These are phyloP conservation scores for Penicillium olsonii DNA, from an alignment of 2,329 filamentous ascomycete genomes.

Conservation along the genomic window DNA sequence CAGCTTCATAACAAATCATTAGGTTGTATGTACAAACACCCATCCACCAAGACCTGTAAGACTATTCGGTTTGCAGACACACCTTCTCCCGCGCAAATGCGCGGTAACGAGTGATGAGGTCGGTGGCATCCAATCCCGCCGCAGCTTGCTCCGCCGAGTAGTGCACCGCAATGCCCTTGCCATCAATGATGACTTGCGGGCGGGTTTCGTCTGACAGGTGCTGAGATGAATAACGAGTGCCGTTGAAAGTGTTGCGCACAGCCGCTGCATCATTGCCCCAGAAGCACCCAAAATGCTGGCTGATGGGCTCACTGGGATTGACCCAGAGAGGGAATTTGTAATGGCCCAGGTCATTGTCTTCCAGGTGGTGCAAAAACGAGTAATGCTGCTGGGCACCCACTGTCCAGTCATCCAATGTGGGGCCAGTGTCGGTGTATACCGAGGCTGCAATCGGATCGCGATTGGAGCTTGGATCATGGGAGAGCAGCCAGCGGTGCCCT, in stretches of 20 bases:
- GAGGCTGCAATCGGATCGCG: constrained; percentile 51
- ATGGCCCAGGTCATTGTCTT: constrained; percentile 45
- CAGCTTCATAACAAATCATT: not conserved
- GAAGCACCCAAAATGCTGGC: constrained; percentile 57
- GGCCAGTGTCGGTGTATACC: constrained; percentile 49
- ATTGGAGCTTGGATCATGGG: constrained; percentile 40
- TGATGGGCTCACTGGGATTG: constrained; percentile 54
- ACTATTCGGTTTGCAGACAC: constrained; percentile 36
- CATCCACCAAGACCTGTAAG: not conserved
- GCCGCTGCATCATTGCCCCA: constrained; percentile 55
- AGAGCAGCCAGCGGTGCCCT: constrained; percentile 55
- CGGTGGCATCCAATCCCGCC: constrained; percentile 51
- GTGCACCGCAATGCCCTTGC: constrained; percentile 56
- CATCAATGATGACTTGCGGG: constrained; percentile 52
- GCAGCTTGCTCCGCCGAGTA: constrained; percentile 51
- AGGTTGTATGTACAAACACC: not conserved
- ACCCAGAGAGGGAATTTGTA: constrained; percentile 53
- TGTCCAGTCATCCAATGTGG: constrained; percentile 52
- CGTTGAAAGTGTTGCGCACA: constrained; percentile 46
- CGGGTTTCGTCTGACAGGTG: constrained; percentile 32
- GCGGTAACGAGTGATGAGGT: constrained; percentile 56
- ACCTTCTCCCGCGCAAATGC: constrained; percentile 56
- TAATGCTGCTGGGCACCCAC: constrained; percentile 51
- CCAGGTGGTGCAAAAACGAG: constrained; percentile 53
- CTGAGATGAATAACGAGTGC: constrained; percentile 43